phyloP scores from a whole-genome alignment of 768 basidiomycete genomes.

The Russula sp. region DNA sequence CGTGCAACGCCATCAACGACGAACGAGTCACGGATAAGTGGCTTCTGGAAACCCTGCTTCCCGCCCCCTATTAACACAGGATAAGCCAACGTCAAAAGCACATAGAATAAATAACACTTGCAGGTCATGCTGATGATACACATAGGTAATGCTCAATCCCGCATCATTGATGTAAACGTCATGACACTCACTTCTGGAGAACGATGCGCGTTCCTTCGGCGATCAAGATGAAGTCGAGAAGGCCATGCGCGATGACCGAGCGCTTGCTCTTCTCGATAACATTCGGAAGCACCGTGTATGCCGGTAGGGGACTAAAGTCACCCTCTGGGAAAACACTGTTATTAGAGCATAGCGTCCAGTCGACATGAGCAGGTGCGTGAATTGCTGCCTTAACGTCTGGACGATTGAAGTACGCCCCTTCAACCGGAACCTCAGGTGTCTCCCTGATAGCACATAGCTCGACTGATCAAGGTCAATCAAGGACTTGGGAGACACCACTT shows the following conservation, averaged over 20 bases:
- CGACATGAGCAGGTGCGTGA: constrained; percentile 54
- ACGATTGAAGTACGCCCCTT: constrained; percentile 65
- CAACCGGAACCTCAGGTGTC: constrained; percentile 39
- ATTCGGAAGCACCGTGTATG: constrained; percentile 53
- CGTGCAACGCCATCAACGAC: constrained; percentile 63
- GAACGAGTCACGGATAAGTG: constrained; percentile 58
- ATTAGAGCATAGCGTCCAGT: constrained; percentile 59
- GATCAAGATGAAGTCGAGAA: constrained; percentile 67
- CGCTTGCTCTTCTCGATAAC: constrained; percentile 71
- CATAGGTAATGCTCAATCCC: not conserved
- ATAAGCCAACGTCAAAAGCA: not conserved
- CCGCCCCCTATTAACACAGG: constrained; percentile 42
- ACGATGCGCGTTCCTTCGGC: constrained; percentile 48
- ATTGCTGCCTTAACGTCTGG: constrained; percentile 62
- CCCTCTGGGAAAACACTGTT: constrained; percentile 53
- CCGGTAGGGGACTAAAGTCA: constrained; percentile 54
- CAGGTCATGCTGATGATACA: constrained; percentile 12
- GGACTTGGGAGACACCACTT: not conserved
- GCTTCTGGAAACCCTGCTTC: constrained; percentile 66
- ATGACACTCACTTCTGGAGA: constrained; percentile 31
- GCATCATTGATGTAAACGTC: not conserved
- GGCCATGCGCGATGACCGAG: constrained; percentile 61
- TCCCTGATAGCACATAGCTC: constrained; percentile 34
- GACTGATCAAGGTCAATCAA: not conserved
- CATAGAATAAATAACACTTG: not conserved